Percentiles rank a stretch among this genome's conserved stretches.
Conservation (phyloP, 192 early-diverging fungal genomes). For the Coemansia interrupta region DNA sequence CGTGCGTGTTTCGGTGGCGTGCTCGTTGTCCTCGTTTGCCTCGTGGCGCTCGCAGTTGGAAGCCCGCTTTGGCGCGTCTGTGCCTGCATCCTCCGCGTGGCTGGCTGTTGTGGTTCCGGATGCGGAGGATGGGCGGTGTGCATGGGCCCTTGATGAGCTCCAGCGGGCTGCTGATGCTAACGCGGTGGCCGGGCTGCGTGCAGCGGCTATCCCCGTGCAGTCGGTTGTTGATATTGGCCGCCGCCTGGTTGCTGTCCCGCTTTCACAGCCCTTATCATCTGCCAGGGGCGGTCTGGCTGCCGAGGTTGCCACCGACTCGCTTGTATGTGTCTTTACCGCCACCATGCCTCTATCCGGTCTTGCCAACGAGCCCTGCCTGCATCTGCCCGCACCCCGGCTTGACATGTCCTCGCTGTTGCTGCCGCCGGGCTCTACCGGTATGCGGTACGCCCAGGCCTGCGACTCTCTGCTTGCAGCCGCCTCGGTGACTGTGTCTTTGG, state of each 20-base stretch:
- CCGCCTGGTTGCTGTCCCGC: background rate
- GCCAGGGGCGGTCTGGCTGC: background rate
- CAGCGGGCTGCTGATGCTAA: background rate
- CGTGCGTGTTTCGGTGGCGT: background rate
- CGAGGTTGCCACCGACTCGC: background rate
- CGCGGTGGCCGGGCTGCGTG: too few species aligned
- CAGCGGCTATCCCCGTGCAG: background rate
- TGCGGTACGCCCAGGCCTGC: background rate
- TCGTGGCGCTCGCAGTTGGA: conserved; percentile 12
- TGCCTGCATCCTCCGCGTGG: background rate
- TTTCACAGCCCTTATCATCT: background rate
- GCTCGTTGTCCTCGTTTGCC: conserved; percentile 13
- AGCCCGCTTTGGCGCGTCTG: background rate
- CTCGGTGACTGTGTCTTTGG: background rate
- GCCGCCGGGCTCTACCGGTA: too few species aligned
- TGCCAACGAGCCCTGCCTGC: background rate
- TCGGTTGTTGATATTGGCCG: background rate
- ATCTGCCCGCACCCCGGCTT: background rate
- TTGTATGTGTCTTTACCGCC: background rate
- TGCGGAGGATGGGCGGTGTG: background rate
- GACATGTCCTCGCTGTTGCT: background rate
- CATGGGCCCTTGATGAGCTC: background rate
- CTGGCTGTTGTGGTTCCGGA: background rate
- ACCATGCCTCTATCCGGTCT: background rate
- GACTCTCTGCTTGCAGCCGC: background rate